Conservation (phyloP, 306 rosid species). For the Begonia fuchsioides region DNA sequence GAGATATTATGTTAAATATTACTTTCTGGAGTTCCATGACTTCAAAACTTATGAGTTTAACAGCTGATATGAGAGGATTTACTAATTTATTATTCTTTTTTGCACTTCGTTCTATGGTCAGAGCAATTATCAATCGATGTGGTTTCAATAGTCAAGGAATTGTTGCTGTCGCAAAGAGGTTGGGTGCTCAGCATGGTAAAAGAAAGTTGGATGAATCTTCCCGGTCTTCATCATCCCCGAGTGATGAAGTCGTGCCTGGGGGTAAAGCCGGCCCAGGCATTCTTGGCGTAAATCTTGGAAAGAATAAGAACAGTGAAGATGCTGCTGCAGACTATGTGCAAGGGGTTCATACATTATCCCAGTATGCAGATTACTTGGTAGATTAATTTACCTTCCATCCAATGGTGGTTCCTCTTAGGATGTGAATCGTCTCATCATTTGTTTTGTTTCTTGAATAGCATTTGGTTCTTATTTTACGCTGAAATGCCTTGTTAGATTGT, state of each 20-base stretch:
- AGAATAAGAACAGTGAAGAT: conserved; percentile 94
- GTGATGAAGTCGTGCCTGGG: conserved; percentile 59
- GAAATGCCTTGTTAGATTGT: too few species aligned
- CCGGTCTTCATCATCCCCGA: conserved; percentile 35
- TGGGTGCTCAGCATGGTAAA: conserved; percentile 91
- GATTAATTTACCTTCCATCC: conserved; percentile 7
- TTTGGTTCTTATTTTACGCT: too few species aligned
- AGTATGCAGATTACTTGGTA: conserved; percentile 96
- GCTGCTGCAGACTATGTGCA: conserved; percentile 91
- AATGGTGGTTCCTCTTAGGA: conserved; percentile 1
- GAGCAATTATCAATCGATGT: conserved; percentile 88
- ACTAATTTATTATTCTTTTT: neutral
- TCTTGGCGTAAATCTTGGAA: conserved; percentile 96
- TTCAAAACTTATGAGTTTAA: too few species aligned
- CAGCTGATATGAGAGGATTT: too few species aligned
- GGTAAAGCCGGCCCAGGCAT: conserved; percentile 99
- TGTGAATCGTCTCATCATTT: neutral
- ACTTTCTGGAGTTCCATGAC: too few species aligned
- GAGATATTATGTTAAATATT: too few species aligned
- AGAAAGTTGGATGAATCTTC: conserved; percentile 89
- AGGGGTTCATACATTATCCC: conserved; percentile 95
- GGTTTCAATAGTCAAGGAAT: conserved; percentile 96
- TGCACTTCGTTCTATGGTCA: conserved; percentile 18
- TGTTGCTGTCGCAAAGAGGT: conserved; percentile 87
- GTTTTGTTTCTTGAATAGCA: too few species aligned